A percentile compares a stretch with the other conserved stretches of the same genome.
phyloP scores from a whole-genome alignment of 352 stramenopile genomes.

The Pythium utonaiense region DNA sequence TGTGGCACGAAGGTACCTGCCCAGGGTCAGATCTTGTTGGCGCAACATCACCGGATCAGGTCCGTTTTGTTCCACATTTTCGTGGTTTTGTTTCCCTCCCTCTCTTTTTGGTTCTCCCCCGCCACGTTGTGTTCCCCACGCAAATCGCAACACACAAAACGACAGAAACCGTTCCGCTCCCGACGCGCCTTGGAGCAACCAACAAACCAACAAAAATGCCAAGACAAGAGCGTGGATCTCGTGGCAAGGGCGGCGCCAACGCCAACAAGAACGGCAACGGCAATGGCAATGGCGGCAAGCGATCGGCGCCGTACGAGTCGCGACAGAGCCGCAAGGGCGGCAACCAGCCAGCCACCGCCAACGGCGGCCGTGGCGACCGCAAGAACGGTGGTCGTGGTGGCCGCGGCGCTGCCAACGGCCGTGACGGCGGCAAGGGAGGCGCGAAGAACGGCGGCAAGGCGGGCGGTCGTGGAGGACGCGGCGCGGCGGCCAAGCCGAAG shows the following conservation, averaged over 20 bases:
- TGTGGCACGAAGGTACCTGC: slow-evolving; percentile 7
- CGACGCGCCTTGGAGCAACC: no score
- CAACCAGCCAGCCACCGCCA: slow-evolving; percentile 7
- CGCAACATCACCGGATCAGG: slow-evolving; percentile 2
- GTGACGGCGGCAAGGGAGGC: slow-evolving; percentile 19
- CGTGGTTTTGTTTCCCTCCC: slow-evolving; percentile 6
- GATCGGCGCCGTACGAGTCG: slow-evolving; percentile 21
- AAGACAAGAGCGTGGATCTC: slow-evolving; percentile 17
- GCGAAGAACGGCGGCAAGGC: slow-evolving; percentile 24
- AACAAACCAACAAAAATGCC: slow-evolving; percentile 15
- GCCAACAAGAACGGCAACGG: slow-evolving; percentile 7
- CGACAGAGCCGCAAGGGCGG: slow-evolving; percentile 18
- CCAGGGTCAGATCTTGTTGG: slow-evolving; percentile 6
- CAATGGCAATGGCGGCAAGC: slow-evolving; percentile 17
- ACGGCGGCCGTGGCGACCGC: background rate
- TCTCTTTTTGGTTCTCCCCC: background rate
- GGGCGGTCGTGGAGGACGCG: slow-evolving; percentile 20
- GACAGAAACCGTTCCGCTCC: background rate
- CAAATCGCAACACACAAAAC: slow-evolving; percentile 3
- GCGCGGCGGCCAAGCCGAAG: slow-evolving; percentile 53
- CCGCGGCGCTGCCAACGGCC: background rate
- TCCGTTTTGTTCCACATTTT: slow-evolving; percentile 16
- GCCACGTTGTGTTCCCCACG: slow-evolving; percentile 3
- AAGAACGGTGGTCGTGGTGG: slow-evolving; percentile 24
- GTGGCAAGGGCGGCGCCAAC: slow-evolving; percentile 18